phyloP scores from a whole-genome alignment of 139 green algal genomes.

The Closterium sp. region DNA sequence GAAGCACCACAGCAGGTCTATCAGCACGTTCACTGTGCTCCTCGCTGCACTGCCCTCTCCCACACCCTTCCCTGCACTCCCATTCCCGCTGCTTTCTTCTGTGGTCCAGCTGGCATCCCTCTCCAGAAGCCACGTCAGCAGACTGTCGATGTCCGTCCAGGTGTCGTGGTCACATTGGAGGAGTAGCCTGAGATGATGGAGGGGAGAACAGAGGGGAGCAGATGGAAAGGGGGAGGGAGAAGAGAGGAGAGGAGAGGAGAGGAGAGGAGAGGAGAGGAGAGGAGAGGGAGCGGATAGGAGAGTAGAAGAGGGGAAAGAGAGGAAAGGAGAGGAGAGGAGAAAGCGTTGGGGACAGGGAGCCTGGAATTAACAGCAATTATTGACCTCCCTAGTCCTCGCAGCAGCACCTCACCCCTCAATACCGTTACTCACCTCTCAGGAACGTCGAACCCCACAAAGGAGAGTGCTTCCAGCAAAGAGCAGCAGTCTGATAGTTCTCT shows the following conservation, averaged over 20 bases:
- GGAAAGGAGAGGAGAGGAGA: background rate
- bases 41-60: too few species aligned
- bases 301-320: too few species aligned
- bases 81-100: background rate
- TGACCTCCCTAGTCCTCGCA: too few species aligned
- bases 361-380: too few species aligned
- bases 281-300: too few species aligned
- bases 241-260: background rate
- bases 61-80: too few species aligned
- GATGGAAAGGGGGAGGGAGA: background rate
- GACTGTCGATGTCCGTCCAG: background rate
- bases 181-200: background rate
- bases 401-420: too few species aligned
- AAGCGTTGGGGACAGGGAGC: background rate
- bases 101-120: background rate
- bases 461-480: too few species aligned
- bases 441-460: background rate
- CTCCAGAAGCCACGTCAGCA: background rate
- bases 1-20: too few species aligned
- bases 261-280: too few species aligned
- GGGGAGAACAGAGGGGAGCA: background rate
- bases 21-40: too few species aligned
- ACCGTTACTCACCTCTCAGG: background rate
- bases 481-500: too few species aligned
- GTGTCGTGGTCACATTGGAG: background rate